Evolutionary conservation across 2,329 filamentous ascomycete genomes (phyloP).

Genomic region (Aspergillus jensenii): DNA sequence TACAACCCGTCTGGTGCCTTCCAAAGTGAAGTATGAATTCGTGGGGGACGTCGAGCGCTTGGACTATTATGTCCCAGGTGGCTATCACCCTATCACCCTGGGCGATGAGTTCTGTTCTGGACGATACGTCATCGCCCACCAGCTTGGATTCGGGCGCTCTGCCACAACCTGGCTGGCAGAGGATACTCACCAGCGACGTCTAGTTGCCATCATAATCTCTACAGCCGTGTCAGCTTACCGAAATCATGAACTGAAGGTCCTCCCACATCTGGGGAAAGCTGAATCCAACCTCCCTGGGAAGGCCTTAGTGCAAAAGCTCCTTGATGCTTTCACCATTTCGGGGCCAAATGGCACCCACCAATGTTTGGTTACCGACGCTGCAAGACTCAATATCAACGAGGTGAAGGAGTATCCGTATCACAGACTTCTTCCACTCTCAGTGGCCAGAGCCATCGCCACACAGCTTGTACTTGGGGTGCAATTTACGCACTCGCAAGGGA

Average conservation of each 20-base stretch:
- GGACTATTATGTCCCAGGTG: neutral
- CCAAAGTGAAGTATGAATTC: conserved; percentile 6
- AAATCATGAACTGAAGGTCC: conserved; percentile 15
- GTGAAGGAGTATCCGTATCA: conserved; percentile 19
- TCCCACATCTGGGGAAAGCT: conserved; percentile 9
- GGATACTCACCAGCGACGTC: conserved; percentile 2
- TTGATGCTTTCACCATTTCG: conserved; percentile 20
- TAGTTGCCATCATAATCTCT: conserved; percentile 17
- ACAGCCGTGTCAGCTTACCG: conserved; percentile 12
- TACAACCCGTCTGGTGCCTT: neutral
- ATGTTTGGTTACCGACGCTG: conserved; percentile 21
- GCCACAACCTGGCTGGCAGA: conserved; percentile 1
- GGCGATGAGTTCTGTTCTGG: no score
- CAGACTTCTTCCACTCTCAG: conserved; percentile 10
- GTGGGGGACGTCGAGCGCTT: conserved; percentile 5
- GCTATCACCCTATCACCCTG: no score
- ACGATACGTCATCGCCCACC: no score
- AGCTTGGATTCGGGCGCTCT: no score
- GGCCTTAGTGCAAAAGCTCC: conserved; percentile 14
- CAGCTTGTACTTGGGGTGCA: conserved; percentile 23
- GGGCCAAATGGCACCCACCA: conserved; percentile 23
- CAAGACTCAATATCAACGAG: conserved; percentile 19
- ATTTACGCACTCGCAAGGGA: conserved; percentile 23
- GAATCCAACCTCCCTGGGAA: conserved; percentile 13
- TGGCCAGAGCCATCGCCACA: conserved; percentile 17